Conservation (phyloP, 192 early-diverging fungal species). For the Coemansia sp. region DNA sequence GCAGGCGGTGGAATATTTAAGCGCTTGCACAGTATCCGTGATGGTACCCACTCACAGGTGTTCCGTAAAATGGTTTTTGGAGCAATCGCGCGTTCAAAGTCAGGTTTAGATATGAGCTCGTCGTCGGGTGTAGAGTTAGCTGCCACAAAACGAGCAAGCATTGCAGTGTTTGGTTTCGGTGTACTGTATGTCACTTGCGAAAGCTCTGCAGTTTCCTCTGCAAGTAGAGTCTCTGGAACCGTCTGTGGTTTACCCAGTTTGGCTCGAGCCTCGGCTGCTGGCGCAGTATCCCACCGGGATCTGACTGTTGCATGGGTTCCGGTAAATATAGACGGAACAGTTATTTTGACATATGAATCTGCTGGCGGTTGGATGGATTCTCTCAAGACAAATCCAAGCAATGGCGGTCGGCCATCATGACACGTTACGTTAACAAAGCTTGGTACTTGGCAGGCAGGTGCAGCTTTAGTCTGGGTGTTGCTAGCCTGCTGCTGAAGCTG, state of each 20-base stretch:
- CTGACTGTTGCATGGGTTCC: constrained; percentile 3
- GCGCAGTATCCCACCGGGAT: not conserved
- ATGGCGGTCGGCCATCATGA: constrained; percentile 12
- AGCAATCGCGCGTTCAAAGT: not conserved
- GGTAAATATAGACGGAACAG: constrained; percentile 20
- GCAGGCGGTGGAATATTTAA: constrained; percentile 22
- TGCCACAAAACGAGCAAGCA: constrained; percentile 24
- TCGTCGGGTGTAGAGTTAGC: not conserved
- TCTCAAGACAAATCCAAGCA: constrained; percentile 22
- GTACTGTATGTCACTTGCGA: not conserved
- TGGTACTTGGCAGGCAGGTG: not conserved
- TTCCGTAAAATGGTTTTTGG: constrained; percentile 11
- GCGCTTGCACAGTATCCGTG: constrained; percentile 34
- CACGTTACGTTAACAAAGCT: constrained; percentile 7
- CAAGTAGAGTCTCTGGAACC: not conserved
- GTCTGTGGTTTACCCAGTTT: not conserved
- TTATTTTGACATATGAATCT: not conserved
- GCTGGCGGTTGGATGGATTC: constrained; percentile 3
- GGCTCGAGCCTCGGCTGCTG: constrained; percentile 5
- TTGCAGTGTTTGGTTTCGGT: constrained; percentile 4
- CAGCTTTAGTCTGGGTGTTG: not conserved
- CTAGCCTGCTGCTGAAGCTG: not conserved
- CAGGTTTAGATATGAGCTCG: not conserved
- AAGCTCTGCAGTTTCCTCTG: not conserved
- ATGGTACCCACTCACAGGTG: constrained; percentile 24